phyloP scores from a whole-genome alignment of 192 early-diverging fungal genomes.

The Geranomyces variabilis region DNA sequence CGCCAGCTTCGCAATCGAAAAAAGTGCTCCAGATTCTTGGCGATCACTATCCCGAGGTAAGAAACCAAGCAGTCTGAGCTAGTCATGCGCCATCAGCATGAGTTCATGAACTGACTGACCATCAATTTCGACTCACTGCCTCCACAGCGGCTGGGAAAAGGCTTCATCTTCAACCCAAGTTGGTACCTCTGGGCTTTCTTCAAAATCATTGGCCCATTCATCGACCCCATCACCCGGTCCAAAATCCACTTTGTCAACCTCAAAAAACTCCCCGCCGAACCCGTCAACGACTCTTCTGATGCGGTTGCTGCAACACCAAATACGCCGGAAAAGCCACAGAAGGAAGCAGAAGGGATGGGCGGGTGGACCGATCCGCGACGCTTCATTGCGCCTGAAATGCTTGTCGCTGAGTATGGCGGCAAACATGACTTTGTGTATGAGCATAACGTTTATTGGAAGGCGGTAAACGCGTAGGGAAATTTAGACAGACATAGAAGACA shows the following conservation, averaged over 20 bases:
- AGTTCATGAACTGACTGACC: not conserved
- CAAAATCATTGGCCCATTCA: conserved; percentile 82
- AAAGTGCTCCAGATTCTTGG: conserved; percentile 76
- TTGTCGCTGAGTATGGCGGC: conserved; percentile 79
- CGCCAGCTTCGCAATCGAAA: conserved; percentile 43
- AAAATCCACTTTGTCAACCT: conserved; percentile 86
- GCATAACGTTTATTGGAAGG: conserved; percentile 72
- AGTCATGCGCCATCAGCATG: too few relatives aligned
- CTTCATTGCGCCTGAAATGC: conserved; percentile 55
- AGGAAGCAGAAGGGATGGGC: conserved; percentile 22
- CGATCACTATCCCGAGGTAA: conserved; percentile 90
- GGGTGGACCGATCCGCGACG: conserved; percentile 59
- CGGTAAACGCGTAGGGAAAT: not conserved
- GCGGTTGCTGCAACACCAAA: conserved; percentile 13
- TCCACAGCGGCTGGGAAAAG: conserved; percentile 37
- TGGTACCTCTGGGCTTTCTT: conserved; percentile 87
- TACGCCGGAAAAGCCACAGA: conserved; percentile 24
- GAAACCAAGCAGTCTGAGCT: too few relatives aligned
- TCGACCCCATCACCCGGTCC: conserved; percentile 86
- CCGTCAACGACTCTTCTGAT: conserved; percentile 28
- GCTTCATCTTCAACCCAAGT: conserved; percentile 73
- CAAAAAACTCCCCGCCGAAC: conserved; percentile 41
- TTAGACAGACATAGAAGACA: too few relatives aligned
- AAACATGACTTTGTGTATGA: conserved; percentile 68
- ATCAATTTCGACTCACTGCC: conserved; percentile 56